These are phyloP conservation scores for Rhizomucor pusillus DNA, from an alignment of 371 early-diverging fungal genomes.

Conservation along the genomic window DNA sequence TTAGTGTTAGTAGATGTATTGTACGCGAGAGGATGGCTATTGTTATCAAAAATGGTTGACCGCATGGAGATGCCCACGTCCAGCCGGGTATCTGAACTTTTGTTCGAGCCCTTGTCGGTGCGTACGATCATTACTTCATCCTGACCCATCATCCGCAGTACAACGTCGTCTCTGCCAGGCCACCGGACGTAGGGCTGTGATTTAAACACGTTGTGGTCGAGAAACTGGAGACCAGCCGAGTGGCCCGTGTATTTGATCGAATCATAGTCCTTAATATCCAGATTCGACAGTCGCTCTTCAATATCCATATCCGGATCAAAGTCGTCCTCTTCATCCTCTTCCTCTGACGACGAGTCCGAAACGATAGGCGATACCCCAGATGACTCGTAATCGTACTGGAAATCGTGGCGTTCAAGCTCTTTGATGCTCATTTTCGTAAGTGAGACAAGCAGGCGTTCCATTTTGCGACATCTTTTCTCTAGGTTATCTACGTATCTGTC, in stretches of 20 bases:
- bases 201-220: constrained; percentile 38
- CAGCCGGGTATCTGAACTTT: constrained; percentile 21
- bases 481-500: constrained; percentile 44
- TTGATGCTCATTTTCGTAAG: constrained; percentile 38
- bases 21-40: constrained; percentile 4
- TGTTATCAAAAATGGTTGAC: constrained; percentile 29
- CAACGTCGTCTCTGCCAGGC: constrained; percentile 42
- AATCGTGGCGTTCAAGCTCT: constrained; percentile 39
- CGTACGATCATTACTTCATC: constrained; percentile 42
- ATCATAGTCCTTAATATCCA: constrained; percentile 41
- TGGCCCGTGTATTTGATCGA: constrained; percentile 44
- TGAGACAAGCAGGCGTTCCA: constrained; percentile 36
- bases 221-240: constrained; percentile 37
- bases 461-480: constrained; percentile 45
- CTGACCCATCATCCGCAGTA: constrained; percentile 35
- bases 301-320: constrained; percentile 2
- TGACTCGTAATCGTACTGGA: constrained; percentile 12
- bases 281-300: constrained; percentile 15
- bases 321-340: constrained; percentile 25
- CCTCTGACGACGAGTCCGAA: constrained; percentile 23
- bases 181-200: constrained; percentile 27
- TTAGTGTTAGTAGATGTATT: not conserved
- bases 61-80: constrained; percentile 41
- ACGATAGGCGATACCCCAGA: not conserved
- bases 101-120: constrained; percentile 13